These are phyloP conservation scores for Aurifilum marmelostoma DNA, from an alignment of 2,329 filamentous ascomycete genomes.

Conservation along the genomic window DNA sequence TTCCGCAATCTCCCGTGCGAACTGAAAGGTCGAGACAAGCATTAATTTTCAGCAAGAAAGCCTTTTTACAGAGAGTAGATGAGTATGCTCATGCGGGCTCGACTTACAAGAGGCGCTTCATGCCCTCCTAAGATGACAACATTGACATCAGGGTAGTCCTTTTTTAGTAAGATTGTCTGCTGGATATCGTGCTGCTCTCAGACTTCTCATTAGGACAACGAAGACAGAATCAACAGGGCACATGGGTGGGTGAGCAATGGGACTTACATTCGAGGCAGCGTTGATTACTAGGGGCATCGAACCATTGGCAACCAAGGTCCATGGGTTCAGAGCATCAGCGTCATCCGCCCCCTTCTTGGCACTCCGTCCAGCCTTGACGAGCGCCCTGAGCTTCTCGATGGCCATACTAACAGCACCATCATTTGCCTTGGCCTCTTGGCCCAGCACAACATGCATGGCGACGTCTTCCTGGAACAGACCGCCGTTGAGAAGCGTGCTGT, in stretches of 20 bases:
- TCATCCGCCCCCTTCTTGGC: slow-evolving; percentile 34
- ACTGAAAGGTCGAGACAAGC: slow-evolving; percentile 32
- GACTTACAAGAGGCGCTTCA: slow-evolving; percentile 43
- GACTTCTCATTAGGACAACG: slow-evolving; percentile 16
- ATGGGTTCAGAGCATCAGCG: slow-evolving; percentile 32
- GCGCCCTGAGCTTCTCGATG: slow-evolving; percentile 41
- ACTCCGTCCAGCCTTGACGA: slow-evolving; percentile 40
- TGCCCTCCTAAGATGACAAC: slow-evolving; percentile 45
- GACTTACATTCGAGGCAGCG: slow-evolving; percentile 42
- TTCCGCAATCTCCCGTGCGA: slow-evolving; percentile 44
- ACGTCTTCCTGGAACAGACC: slow-evolving; percentile 48
- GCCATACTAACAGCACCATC: slow-evolving; percentile 33
- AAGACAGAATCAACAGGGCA: neutral
- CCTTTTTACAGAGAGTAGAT: neutral
- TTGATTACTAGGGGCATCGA: slow-evolving; percentile 45
- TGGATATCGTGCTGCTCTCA: slow-evolving; percentile 43
- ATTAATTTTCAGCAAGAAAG: neutral
- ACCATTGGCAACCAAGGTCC: slow-evolving; percentile 43
- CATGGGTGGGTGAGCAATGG: no score
- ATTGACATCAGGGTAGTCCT: slow-evolving; percentile 39
- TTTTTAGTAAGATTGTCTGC: slow-evolving; percentile 45
- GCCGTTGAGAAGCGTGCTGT: slow-evolving; percentile 44
- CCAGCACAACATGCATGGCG: slow-evolving; percentile 46
- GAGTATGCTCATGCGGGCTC: neutral
- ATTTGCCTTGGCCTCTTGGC: slow-evolving; percentile 39